Evolutionary conservation across 768 basidiomycete genomes (phyloP).

Genomic region (Calocera cornea): DNA sequence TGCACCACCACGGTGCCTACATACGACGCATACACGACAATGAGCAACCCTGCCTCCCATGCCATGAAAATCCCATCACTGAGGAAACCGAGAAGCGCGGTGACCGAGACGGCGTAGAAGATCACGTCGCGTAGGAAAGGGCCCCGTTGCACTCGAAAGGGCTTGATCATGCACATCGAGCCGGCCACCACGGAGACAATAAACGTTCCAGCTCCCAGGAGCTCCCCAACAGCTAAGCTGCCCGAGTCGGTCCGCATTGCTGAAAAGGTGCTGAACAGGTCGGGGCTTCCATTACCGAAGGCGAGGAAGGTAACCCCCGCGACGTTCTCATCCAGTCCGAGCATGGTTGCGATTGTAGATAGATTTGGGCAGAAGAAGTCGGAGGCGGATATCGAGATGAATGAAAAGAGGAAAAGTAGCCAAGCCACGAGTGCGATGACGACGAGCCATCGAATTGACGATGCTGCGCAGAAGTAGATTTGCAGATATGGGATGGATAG

Average conservation of each 20-base stretch:
- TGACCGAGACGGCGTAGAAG: constrained; percentile 78
- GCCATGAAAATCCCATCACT: constrained; percentile 56
- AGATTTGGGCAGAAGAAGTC: constrained; percentile 98
- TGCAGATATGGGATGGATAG: constrained; percentile 57
- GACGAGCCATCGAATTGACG: constrained; percentile 38
- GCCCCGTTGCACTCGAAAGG: constrained; percentile 66
- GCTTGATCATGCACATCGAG: constrained; percentile 93
- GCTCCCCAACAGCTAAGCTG: constrained; percentile 82
- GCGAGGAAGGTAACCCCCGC: constrained; percentile 96
- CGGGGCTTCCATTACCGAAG: constrained; percentile 93
- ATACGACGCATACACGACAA: constrained; percentile 64
- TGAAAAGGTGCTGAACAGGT: constrained; percentile 90
- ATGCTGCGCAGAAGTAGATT: constrained; percentile 54
- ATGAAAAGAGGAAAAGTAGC: constrained; percentile 88
- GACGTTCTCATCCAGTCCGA: constrained; percentile 83
- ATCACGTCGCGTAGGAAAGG: constrained; percentile 89
- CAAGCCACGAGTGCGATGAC: constrained; percentile 47
- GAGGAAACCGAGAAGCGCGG: constrained; percentile 61
- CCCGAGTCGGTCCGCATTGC: constrained; percentile 79
- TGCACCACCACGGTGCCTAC: constrained; percentile 60
- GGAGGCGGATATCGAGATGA: constrained; percentile 84
- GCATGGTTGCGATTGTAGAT: constrained; percentile 68
- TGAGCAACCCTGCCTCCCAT: constrained; percentile 61
- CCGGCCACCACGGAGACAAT: constrained; percentile 94
- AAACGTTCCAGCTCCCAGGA: constrained; percentile 89